These are phyloP conservation scores for Tephrocybe sp. DNA, from an alignment of 768 basidiomycete species.

Conservation along the genomic window DNA sequence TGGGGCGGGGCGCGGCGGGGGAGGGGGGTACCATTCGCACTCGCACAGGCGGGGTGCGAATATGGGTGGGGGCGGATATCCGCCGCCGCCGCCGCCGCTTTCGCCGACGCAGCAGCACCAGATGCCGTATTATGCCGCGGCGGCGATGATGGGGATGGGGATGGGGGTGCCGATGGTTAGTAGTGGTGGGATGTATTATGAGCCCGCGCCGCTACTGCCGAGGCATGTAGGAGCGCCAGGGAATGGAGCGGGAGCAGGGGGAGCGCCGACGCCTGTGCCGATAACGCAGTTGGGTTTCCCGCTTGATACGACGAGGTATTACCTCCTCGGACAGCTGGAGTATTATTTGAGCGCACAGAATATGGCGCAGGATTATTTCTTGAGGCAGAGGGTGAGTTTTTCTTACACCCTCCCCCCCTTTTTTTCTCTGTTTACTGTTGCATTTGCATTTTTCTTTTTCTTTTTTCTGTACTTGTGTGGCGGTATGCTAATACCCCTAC, in stretches of 20 bases:
- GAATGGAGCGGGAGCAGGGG: background rate
- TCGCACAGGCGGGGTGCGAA: conserved; percentile 26
- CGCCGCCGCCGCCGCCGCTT: conserved; percentile 24
- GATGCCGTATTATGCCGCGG: background rate
- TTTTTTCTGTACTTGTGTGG: background rate
- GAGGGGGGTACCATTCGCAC: conserved; percentile 22
- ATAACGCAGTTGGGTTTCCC: conserved; percentile 34
- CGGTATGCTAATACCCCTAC: background rate
- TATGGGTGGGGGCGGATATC: conserved; percentile 31
- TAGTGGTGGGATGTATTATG: conserved; percentile 22
- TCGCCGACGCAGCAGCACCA: background rate
- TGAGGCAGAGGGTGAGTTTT: conserved; percentile 67
- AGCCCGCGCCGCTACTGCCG: conserved; percentile 8
- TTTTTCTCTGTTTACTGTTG: conserved; percentile 1
- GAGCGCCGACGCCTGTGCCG: conserved; percentile 19
- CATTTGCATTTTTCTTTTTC: background rate
- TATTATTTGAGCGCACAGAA: conserved; percentile 93
- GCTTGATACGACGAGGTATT: conserved; percentile 64
- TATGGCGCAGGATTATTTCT: conserved; percentile 82
- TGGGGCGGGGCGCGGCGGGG: conserved; percentile 21
- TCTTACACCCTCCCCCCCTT: background rate
- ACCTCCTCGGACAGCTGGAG: conserved; percentile 81
- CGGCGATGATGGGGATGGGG: conserved; percentile 11
- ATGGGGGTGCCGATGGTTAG: conserved; percentile 9
- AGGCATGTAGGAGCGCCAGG: conserved; percentile 24